These are phyloP conservation scores for Euphorbia schlechtendalii DNA, from an alignment of 441 rosid genomes.

Conservation along the genomic window DNA sequence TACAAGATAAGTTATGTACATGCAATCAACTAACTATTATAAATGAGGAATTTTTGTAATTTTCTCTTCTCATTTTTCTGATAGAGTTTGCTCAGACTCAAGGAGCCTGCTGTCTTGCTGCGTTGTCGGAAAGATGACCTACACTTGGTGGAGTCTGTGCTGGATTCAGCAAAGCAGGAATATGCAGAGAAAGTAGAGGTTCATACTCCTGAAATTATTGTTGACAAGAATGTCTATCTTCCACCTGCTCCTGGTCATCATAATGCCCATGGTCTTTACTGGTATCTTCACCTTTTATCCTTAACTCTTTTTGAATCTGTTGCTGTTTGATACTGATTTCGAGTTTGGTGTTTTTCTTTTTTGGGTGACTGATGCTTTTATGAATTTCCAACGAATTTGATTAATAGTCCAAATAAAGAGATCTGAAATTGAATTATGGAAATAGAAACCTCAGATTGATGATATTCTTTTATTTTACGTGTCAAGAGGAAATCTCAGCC, in stretches of 20 bases:
- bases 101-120: too few relatives aligned
- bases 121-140: constrained; percentile 69
- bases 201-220: constrained; percentile 65
- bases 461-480: too few relatives aligned
- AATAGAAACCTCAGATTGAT: too few relatives aligned
- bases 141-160: constrained; percentile 57
- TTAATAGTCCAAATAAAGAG: background rate
- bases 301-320: background rate
- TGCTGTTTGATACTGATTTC: background rate
- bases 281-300: constrained; percentile 43
- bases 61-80: constrained; percentile 1
- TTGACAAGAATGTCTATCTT: constrained; percentile 57
- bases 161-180: constrained; percentile 65
- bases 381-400: constrained; percentile 1
- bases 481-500: background rate
- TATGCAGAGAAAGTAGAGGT: constrained; percentile 60
- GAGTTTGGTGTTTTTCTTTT: too few relatives aligned
- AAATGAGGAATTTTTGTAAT: background rate
- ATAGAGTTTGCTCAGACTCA: constrained; percentile 85
- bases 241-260: constrained; percentile 80
- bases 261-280: constrained; percentile 60
- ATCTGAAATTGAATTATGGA: too few relatives aligned
- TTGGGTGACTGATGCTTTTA: constrained; percentile 4
- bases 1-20: background rate
- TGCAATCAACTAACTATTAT: background rate